Evolutionary conservation across 345 rosid genomes (phyloP), one percentile per base, ranked within the genome.

Genomic region (Heritiera littoralis): DNA sequence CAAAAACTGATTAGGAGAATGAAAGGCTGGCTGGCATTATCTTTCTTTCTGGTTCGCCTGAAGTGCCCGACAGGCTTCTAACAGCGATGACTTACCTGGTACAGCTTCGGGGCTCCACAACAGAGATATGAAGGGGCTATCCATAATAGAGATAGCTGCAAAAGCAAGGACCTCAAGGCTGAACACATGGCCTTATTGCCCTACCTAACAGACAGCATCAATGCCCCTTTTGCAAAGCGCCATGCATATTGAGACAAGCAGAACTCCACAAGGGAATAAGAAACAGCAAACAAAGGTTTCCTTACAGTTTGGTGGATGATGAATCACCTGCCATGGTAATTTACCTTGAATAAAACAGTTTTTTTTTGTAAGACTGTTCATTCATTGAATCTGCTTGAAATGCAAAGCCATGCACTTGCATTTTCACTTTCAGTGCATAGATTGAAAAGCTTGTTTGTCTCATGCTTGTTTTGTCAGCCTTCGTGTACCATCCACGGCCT

Each of bases 381-480:
- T 41, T 1, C 10, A 2, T 15, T 32, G 43, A 35, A 32, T 35
- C 18, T 23, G 45, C 48, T 66, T 13, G 48, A 66, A 1, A 35
- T 59, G 23, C 46, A 66, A 35, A 35, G 46, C 20, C 15, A 51
- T 51, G 55, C 46, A 38, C 14, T 15, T 66, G 48, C 2, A 0
- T 66, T 66, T 66, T 38, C n/a, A 14, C 71, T 40, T 6, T 38
- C 71, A 38, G 49, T 4, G n/a, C 6, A 38, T 15, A 15, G 59
- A 49, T 28, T 71, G 75, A 71, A 71, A 71, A 52, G 59, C 75
- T 46, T 23, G 41, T 28, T 49, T 71, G 20, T 71, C 75, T 71
- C 41, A 49, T 49, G 23, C 75, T 49, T 28, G 56, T 71, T 28
- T 17, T 13, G 15, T 15, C 41, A 9, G 38, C 20, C 75, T n/a